A percentile compares a stretch with the other conserved stretches of the same genome.
Conservation (phyloP, 805 yeast genomes). For the Maudiozyma pseudohumilis region DNA sequence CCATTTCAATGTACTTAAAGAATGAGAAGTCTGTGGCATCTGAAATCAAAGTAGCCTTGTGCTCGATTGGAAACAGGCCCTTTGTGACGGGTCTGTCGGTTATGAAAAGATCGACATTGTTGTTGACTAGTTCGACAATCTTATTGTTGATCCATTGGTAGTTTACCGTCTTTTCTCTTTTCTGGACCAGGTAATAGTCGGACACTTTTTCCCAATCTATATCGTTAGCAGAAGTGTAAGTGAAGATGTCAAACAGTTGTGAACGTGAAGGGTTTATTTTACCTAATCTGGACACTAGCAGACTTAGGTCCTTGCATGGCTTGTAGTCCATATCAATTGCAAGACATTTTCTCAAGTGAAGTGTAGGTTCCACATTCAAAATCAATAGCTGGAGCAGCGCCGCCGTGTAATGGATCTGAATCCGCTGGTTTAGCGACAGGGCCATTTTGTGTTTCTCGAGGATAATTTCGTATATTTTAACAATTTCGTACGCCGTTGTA, state of each 20-base stretch:
- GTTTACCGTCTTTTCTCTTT: slow-evolving; percentile 13
- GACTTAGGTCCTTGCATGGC: slow-evolving; percentile 47
- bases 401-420: slow-evolving; percentile 23
- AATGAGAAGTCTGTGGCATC: slow-evolving; percentile 9
- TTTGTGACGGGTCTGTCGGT: slow-evolving; percentile 1
- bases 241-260: slow-evolving; percentile 37
- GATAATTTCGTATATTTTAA: slow-evolving; percentile 15
- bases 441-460: slow-evolving; percentile 22
- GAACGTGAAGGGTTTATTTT: slow-evolving; percentile 29
- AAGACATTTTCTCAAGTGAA: slow-evolving; percentile 57
- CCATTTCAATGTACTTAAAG: slow-evolving; percentile 11
- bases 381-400: slow-evolving; percentile 40
- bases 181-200: slow-evolving; percentile 35
- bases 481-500: slow-evolving; percentile 16
- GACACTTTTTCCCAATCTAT: slow-evolving; percentile 29
- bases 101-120: not conserved
- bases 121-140: not conserved
- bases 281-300: slow-evolving; percentile 39
- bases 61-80: not conserved
- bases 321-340: slow-evolving; percentile 66
- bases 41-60: not conserved
- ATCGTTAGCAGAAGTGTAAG: slow-evolving; percentile 17
- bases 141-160: slow-evolving; percentile 1
- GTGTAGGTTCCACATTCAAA: slow-evolving; percentile 41
- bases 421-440: slow-evolving; percentile 20